A percentile compares a stretch with the other conserved stretches of the same genome.
phyloP scores from a whole-genome alignment of 768 basidiomycete species.

The Paxillus ammoniavirescens region DNA sequence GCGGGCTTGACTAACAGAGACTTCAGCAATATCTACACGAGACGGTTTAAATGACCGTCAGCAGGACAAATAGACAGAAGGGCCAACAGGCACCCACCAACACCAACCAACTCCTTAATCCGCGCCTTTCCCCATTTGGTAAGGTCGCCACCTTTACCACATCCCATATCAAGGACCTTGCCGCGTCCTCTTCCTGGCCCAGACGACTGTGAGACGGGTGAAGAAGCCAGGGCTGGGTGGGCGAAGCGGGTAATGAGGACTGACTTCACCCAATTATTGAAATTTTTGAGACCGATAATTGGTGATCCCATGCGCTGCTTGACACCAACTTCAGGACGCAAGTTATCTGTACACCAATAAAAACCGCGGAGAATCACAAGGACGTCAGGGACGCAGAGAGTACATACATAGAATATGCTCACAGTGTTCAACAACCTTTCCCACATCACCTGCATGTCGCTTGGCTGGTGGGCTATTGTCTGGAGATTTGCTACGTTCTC shows the following conservation, averaged over 20 bases:
- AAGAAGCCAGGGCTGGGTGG: slow-evolving; percentile 59
- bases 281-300: slow-evolving; percentile 94
- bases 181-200: slow-evolving; percentile 42
- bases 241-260: slow-evolving; percentile 92
- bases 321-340: slow-evolving; percentile 88
- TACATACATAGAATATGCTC: slow-evolving; percentile 30
- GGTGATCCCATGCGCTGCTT: slow-evolving; percentile 83
- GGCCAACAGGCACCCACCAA: slow-evolving; percentile 53
- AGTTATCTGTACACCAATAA: slow-evolving; percentile 63
- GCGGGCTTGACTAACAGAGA: slow-evolving; percentile 89
- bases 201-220: slow-evolving; percentile 26
- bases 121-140: slow-evolving; percentile 92
- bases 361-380: slow-evolving; percentile 5
- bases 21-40: slow-evolving; percentile 75
- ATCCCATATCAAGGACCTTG: slow-evolving; percentile 93
- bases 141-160: slow-evolving; percentile 98
- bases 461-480: slow-evolving; percentile 45
- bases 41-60: background rate
- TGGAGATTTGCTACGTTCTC: slow-evolving; percentile 37
- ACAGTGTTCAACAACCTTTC: slow-evolving; percentile 78
- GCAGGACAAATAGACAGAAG: background rate
- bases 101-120: slow-evolving; percentile 73
- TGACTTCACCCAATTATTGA: slow-evolving; percentile 99
- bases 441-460: slow-evolving; percentile 66
- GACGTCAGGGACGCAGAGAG: background rate